Conservation (phyloP, 108 stramenopile genomes). For the Pseudonitzschia pungens region DNA sequence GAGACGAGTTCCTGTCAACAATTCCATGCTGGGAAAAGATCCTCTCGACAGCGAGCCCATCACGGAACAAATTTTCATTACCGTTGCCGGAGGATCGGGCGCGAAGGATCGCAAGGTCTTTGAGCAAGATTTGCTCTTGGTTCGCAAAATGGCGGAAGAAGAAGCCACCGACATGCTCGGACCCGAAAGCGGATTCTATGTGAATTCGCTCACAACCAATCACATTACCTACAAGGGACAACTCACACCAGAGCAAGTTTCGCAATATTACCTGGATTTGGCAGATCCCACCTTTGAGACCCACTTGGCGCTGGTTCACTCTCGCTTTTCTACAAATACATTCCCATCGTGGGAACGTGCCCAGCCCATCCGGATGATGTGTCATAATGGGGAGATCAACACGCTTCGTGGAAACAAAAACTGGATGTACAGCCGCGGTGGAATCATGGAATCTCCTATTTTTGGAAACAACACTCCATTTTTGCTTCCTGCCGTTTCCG, state of each 20-base stretch:
- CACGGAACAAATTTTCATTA: conserved; percentile 84
- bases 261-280: conserved; percentile 89
- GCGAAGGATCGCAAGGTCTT: conserved; percentile 54
- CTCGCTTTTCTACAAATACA: conserved; percentile 94
- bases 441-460: conserved; percentile 90
- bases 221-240: conserved; percentile 97
- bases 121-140: conserved; percentile 89
- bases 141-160: conserved; percentile 84
- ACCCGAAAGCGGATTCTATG: conserved; percentile 88
- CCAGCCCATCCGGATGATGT: conserved; percentile 97
- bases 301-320: conserved; percentile 91
- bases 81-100: conserved; percentile 30
- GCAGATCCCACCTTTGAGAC: conserved; percentile 81
- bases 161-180: conserved; percentile 79
- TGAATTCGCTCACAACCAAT: conserved; percentile 80
- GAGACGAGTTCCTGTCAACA: conserved; percentile 88
- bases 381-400: conserved; percentile 98
- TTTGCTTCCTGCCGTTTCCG: conserved; percentile 84
- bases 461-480: conserved; percentile 83
- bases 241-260: conserved; percentile 92
- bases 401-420: conserved; percentile 96
- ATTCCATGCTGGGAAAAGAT: conserved; percentile 88
- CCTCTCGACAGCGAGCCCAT: conserved; percentile 89
- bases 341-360: conserved; percentile 96
- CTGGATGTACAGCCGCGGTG: conserved; percentile 96